Conservation (phyloP, 2,329 filamentous ascomycete species). For the Fusarium penzigii region DNA sequence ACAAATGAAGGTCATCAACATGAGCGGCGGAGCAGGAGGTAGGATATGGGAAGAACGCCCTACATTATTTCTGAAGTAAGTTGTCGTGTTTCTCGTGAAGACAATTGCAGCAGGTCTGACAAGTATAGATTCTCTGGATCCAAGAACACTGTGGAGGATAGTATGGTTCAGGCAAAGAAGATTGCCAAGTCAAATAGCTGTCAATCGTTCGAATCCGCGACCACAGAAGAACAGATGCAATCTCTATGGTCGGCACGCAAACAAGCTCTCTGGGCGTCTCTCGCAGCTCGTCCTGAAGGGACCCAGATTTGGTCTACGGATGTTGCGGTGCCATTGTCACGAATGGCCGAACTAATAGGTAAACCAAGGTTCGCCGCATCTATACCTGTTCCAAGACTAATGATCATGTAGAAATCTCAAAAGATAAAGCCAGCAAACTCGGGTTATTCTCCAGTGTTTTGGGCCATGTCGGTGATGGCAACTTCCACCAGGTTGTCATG, state of each 20-base stretch:
- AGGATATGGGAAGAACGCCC: slow-evolving; percentile 67
- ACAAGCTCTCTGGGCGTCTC: slow-evolving; percentile 71
- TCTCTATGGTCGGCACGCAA: slow-evolving; percentile 78
- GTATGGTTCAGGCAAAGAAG: slow-evolving; percentile 58
- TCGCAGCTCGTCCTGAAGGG: slow-evolving; percentile 61
- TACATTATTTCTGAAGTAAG: slow-evolving; percentile 70
- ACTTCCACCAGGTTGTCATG: slow-evolving; percentile 62
- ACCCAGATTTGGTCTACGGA: slow-evolving; percentile 77
- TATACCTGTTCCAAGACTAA: not conserved
- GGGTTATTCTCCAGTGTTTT: slow-evolving; percentile 67
- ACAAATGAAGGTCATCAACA: slow-evolving; percentile 69
- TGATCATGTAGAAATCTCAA: slow-evolving; percentile 55
- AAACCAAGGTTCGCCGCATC: not conserved
- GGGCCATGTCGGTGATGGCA: slow-evolving; percentile 74
- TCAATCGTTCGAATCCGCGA: slow-evolving; percentile 68
- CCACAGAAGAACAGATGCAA: slow-evolving; percentile 61
- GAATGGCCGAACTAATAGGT: slow-evolving; percentile 68
- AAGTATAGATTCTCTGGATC: slow-evolving; percentile 61
- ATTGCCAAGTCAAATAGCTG: slow-evolving; percentile 53
- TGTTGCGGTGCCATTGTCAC: slow-evolving; percentile 74
- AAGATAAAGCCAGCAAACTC: slow-evolving; percentile 62
- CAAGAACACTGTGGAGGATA: slow-evolving; percentile 57
- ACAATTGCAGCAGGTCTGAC: not conserved
- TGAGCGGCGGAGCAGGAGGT: slow-evolving; percentile 57
- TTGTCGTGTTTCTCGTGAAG: no score